Conservation (phyloP, 805 yeast genomes). For the Starmerella cellae region DNA sequence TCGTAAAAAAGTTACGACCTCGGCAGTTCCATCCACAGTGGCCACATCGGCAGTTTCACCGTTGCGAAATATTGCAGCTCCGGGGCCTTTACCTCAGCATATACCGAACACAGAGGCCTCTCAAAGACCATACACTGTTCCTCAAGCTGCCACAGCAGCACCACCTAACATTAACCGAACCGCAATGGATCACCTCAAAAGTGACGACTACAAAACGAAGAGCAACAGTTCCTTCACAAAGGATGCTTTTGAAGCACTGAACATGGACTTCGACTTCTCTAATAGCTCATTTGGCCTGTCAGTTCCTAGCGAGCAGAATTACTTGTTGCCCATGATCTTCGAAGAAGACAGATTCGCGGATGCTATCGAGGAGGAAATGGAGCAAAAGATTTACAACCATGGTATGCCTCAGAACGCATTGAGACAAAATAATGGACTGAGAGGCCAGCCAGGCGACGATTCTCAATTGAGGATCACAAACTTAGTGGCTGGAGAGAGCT, state of each 20-base stretch:
- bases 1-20: neutral
- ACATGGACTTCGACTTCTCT: slow-evolving; percentile 6
- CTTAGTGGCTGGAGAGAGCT: slow-evolving; percentile 18
- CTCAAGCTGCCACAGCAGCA: too few species aligned
- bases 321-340: slow-evolving; percentile 30
- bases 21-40: neutral
- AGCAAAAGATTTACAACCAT: slow-evolving; percentile 21
- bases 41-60: neutral
- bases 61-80: too few species aligned
- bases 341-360: slow-evolving; percentile 31
- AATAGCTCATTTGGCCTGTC: neutral
- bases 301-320: slow-evolving; percentile 9
- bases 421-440: neutral
- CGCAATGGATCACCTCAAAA: too few species aligned
- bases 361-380: slow-evolving; percentile 29
- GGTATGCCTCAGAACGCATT: neutral
- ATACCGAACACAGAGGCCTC: too few species aligned
- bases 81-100: too few species aligned
- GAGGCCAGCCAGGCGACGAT: slow-evolving; percentile 6
- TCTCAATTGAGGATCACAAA: slow-evolving; percentile 16
- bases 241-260: neutral
- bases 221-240: neutral
- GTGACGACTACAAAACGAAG: too few species aligned
- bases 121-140: too few species aligned
- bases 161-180: too few species aligned